Evolutionary conservation across 1,139 yeast species (phyloP), one percentile per base, ranked within the genome.

Genomic region (Lodderomyces beijingensis): DNA sequence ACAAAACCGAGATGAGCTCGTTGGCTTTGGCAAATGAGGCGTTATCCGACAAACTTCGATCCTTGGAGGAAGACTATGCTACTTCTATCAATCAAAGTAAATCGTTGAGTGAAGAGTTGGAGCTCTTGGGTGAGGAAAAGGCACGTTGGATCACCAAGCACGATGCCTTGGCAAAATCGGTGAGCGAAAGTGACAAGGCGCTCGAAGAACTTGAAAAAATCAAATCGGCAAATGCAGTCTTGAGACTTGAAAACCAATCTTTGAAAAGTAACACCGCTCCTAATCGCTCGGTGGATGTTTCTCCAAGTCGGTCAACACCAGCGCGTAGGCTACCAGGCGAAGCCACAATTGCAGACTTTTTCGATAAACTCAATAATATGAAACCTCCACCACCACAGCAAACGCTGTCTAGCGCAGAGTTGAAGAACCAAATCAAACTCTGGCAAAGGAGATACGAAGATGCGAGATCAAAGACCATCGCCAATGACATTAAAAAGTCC

Each of bases 391-490:
- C 41, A 16, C 27, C 41, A 16, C 35, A 52, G 17, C 54, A 47
- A 36, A 37, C 38, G 20, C 42, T 43, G 10, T 34, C 38, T 3
- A 55, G 50, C 41, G 47, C 41, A 6, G 55, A 59, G 3, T 54
- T 65, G 31, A 53, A 54, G 34, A 46, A 46, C 27, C 67, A 65
- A 33, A 53, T 61, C 10, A 39, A 51, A 4, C 56, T 53, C 32
- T 73, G 78, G 78, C 76, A 71, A 51, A 52, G 52, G 37, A 70
- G 59, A 40, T 73, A 59, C 42, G 76, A 71, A 50, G 59, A 61
- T 11, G 53, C 62, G 13, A 58, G 66, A 28, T 45, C 74, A 2
- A 52, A 51, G 17, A 47, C 49, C n/a, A 42, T 60, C 17, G 42
- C 55, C 2, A 42, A 45, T 13, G 49, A 51, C 14, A 46, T 62